Evolutionary conservation across 495 filamentous ascomycete genomes (phyloP), one percentile per base, ranked within the genome.

Genomic region (Glonium stellatum): DNA sequence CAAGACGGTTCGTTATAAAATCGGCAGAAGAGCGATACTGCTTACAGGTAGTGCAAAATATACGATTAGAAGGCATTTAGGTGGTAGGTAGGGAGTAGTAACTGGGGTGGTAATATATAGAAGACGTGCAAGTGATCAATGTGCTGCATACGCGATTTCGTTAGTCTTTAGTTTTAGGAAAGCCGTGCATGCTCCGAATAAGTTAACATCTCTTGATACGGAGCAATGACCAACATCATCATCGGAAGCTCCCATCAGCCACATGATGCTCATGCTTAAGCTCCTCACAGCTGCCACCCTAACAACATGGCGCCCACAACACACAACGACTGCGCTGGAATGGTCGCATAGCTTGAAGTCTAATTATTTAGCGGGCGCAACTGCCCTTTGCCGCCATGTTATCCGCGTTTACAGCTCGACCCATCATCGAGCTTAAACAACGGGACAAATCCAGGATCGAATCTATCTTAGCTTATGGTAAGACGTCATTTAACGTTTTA

Each of bases 381-480:
- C 0, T 15, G 35, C 25, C 1, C 22, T 50, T 2, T 15, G 10
- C 5, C 55, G 69, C 5, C 77, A 98, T 98, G 93, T 85, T 97
- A 74, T 95, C 93, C 76, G 92, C 95, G 73, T 98, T 99, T 77
- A 92, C 86, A 64, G 90, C 93, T 80, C 88, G 88, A 70, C 88
- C 95, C 62, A 88, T 97, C 68, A 86, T 97, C 79, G 93, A 99
- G 86, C 87, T 99, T 61, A 92, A 87, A 76, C 84, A 84, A 69
- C 85, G 90, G 69, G 93, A 97, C 80, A 96, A 92, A 76, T 95
- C 88, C 50, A 89, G 84, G 79, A 96, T 99, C 71, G 92, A 97
- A 73, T 89, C 88, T 5, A 86, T 97, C 58, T 80, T 97, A 39
- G 88, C 93, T 61, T 90, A 95, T 75, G 90, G 87, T 90, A 75